These are phyloP conservation scores for Zygoascus hellenicus DNA, from an alignment of 1,139 yeast genomes.

Conservation along the genomic window DNA sequence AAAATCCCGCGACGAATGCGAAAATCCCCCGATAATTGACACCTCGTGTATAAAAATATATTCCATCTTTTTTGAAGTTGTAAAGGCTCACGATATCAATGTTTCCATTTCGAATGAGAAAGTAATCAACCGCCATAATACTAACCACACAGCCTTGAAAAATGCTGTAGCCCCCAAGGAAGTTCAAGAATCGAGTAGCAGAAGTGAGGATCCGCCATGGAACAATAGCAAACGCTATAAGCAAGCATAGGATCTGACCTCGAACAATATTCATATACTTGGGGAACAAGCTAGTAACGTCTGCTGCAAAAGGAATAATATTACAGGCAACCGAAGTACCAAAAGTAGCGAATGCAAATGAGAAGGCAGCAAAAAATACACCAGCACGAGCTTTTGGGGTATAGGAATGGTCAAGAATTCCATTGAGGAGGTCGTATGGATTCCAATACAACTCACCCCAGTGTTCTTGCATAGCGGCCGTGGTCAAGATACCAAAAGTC, in stretches of 20 bases:
- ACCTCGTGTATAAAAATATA: slow-evolving; percentile 36
- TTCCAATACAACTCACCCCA: slow-evolving; percentile 35
- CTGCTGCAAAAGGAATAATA: slow-evolving; percentile 56
- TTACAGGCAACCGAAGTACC: slow-evolving; percentile 67
- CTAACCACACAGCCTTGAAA: slow-evolving; percentile 35
- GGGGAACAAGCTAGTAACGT: slow-evolving; percentile 51
- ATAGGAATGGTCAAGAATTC: slow-evolving; percentile 29
- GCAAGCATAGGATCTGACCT: slow-evolving; percentile 33
- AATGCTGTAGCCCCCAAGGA: slow-evolving; percentile 33
- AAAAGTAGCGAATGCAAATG: slow-evolving; percentile 71
- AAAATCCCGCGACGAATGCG: slow-evolving; percentile 30
- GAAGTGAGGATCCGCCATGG: slow-evolving; percentile 37
- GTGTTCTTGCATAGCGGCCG: slow-evolving; percentile 35
- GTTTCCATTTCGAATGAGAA: slow-evolving; percentile 23
- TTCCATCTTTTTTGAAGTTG: slow-evolving; percentile 17
- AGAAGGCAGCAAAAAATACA: slow-evolving; percentile 64
- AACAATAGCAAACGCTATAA: slow-evolving; percentile 28
- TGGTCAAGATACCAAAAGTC: slow-evolving; percentile 28
- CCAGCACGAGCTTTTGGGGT: slow-evolving; percentile 52
- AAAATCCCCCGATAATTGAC: slow-evolving; percentile 35
- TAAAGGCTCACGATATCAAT: slow-evolving; percentile 25
- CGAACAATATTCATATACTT: slow-evolving; percentile 46
- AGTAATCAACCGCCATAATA: slow-evolving; percentile 30
- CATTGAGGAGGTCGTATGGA: slow-evolving; percentile 34
- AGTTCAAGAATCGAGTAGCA: slow-evolving; percentile 31